Evolutionary conservation across 2,329 filamentous ascomycete genomes (phyloP).

Genomic region (Tolypocladium nubicola): DNA sequence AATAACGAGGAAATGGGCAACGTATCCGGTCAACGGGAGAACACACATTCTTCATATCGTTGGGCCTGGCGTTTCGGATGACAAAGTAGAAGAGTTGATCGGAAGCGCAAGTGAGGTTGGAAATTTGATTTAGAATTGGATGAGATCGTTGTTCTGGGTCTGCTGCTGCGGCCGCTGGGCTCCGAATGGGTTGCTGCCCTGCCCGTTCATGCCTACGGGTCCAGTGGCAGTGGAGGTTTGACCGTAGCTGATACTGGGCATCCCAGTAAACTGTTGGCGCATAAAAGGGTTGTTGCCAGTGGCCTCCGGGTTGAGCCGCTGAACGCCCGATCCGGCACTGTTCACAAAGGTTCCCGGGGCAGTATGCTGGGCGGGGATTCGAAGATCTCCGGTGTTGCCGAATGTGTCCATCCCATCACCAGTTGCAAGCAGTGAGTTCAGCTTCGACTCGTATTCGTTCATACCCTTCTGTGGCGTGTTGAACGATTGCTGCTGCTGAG

Average conservation of each 20-base stretch:
- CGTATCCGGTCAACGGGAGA: not conserved
- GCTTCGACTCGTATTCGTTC: constrained; percentile 57
- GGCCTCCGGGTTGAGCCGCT: constrained; percentile 57
- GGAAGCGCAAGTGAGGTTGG: not conserved
- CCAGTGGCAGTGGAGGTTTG: constrained; percentile 35
- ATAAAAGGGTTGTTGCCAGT: constrained; percentile 87
- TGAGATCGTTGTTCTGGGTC: constrained; percentile 46
- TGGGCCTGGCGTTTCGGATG: not conserved
- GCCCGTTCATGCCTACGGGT: constrained; percentile 44
- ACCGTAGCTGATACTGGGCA: constrained; percentile 50
- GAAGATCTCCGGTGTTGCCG: constrained; percentile 90
- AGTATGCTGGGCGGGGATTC: constrained; percentile 93
- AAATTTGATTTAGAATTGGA: constrained; percentile 42
- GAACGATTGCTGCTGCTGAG: constrained; percentile 18
- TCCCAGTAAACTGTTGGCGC: constrained; percentile 71
- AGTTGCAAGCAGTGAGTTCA: constrained; percentile 75
- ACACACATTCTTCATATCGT: constrained; percentile 1
- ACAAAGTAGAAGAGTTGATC: constrained; percentile 1
- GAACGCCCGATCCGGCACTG: constrained; percentile 74
- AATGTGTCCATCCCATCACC: constrained; percentile 96
- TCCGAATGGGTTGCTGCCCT: constrained; percentile 48
- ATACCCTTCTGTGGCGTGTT: constrained; percentile 40
- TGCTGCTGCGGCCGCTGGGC: constrained; percentile 36
- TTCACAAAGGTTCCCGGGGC: constrained; percentile 95
- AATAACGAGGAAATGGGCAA: constrained; percentile 1